Percentiles rank a stretch among this genome's conserved stretches.
Evolutionary conservation across 1,284 basidiomycete species (phyloP).

Genomic region (Rhodotorula sp.): DNA sequence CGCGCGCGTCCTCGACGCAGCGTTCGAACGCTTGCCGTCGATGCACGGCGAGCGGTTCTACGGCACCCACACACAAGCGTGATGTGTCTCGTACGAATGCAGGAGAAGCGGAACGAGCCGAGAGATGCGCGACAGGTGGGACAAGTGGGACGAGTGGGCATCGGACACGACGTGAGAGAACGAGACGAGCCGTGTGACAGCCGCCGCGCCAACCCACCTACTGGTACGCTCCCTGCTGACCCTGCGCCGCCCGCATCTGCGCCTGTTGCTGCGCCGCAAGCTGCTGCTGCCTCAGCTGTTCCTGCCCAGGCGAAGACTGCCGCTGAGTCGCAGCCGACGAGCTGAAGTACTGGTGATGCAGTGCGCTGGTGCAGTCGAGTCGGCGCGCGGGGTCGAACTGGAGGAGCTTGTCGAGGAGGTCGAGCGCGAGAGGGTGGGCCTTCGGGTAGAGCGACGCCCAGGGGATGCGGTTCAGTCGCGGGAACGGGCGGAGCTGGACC

Average conservation of each 20-base stretch:
- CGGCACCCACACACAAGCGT: too few species aligned
- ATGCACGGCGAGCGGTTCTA: too few species aligned
- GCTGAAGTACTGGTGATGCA: conserved; percentile 59
- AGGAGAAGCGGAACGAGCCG: too few species aligned
- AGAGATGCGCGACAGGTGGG: too few species aligned
- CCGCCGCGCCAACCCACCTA: too few species aligned
- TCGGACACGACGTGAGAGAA: too few species aligned
- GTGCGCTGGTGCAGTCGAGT: conserved; percentile 85
- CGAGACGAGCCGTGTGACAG: too few species aligned
- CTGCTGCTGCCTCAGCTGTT: conserved; percentile 4
- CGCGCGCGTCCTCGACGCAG: too few species aligned
- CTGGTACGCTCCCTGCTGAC: conserved; percentile 11
- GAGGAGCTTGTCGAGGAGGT: conserved; percentile 89
- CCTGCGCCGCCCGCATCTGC: conserved; percentile 10
- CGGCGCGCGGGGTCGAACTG: conserved; percentile 95
- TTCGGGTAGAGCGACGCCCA: conserved; percentile 87
- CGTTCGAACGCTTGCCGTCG: too few species aligned
- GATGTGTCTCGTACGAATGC: too few species aligned
- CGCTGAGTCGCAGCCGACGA: neutral
- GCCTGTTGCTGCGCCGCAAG: neutral
- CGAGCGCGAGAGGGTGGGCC: conserved; percentile 73
- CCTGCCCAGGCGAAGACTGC: neutral
- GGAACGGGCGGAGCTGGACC: conserved; percentile 80
- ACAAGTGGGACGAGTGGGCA: too few species aligned
- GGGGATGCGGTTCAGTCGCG: conserved; percentile 85